These are phyloP conservation scores for Chlorella variabilis DNA, from an alignment of 163 green algal genomes.

Conservation along the genomic window DNA sequence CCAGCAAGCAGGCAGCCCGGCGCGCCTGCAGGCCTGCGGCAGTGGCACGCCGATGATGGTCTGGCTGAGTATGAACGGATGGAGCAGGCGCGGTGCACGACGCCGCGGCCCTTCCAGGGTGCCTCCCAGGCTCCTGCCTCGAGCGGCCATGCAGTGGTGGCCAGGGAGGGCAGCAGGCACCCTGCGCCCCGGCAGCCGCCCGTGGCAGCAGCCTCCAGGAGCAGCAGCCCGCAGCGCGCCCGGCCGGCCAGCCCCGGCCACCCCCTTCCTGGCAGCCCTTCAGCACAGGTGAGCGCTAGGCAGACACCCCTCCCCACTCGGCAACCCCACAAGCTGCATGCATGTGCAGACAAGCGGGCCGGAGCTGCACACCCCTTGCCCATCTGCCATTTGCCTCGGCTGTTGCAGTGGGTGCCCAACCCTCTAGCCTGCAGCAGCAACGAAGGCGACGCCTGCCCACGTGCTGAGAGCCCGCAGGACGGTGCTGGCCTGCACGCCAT, in stretches of 20 bases:
- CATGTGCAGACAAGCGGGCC: too few relatives aligned
- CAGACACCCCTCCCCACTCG: too few relatives aligned
- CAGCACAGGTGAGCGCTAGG: background rate
- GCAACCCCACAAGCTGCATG: background rate
- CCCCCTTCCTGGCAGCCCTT: background rate
- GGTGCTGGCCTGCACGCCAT: background rate
- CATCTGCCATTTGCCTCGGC: too few relatives aligned
- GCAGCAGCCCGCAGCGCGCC: background rate
- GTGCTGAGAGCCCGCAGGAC: background rate
- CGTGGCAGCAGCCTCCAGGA: background rate
- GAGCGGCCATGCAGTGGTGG: background rate
- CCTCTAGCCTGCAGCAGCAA: background rate
- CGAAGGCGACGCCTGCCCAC: background rate
- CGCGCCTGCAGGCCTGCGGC: background rate
- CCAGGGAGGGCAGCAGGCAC: background rate
- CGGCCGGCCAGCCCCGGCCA: background rate
- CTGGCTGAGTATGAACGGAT: background rate
- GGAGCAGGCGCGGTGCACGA: background rate
- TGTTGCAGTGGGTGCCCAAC: slow-evolving; percentile 12
- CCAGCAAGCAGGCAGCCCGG: background rate
- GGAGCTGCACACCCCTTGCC: too few relatives aligned
- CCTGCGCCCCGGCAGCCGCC: too few relatives aligned
- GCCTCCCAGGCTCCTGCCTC: background rate
- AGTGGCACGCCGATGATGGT: slow-evolving; percentile 27
- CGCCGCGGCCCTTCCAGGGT: background rate